phyloP scores from a whole-genome alignment of 768 basidiomycete species.

The Boletus pseudo-olivaceus region DNA sequence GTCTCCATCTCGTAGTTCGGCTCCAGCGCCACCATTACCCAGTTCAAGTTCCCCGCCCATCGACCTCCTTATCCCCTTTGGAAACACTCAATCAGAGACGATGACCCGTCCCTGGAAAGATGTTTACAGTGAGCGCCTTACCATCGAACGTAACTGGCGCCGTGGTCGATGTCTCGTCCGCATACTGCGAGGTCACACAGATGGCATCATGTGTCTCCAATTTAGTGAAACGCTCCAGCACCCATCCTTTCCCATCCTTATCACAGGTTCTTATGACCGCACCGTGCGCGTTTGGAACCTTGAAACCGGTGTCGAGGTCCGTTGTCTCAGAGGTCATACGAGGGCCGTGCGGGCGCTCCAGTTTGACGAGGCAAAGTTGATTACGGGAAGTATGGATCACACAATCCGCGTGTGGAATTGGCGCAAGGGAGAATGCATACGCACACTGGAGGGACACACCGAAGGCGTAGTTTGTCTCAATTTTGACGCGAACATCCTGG shows the following conservation, averaged over 20 bases:
- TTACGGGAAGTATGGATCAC: slow-evolving; percentile 95
- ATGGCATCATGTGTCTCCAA: slow-evolving; percentile 97
- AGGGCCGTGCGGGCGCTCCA: slow-evolving; percentile 90
- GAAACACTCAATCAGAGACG: slow-evolving; percentile 29
- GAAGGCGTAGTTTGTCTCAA: slow-evolving; percentile 89
- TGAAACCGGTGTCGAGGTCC: slow-evolving; percentile 82
- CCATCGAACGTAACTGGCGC: slow-evolving; percentile 96
- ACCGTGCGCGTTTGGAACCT: slow-evolving; percentile 96
- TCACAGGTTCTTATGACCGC: slow-evolving; percentile 96
- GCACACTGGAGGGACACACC: slow-evolving; percentile 85
- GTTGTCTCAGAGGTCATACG: slow-evolving; percentile 84
- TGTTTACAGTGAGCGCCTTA: slow-evolving; percentile 96
- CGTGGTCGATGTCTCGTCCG: slow-evolving; percentile 84
- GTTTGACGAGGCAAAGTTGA: slow-evolving; percentile 92
- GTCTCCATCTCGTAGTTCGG: slow-evolving; percentile 13
- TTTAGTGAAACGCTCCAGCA: slow-evolving; percentile 82
- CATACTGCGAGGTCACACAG: slow-evolving; percentile 87
- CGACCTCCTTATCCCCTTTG: slow-evolving; percentile 31
- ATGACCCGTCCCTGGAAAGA: slow-evolving; percentile 95
- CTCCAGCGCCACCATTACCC: slow-evolving; percentile 10
- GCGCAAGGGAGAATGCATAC: slow-evolving; percentile 83
- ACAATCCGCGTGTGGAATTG: slow-evolving; percentile 97
- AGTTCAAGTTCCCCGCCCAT: slow-evolving; percentile 3
- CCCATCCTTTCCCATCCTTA: slow-evolving; percentile 87
- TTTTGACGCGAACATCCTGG: slow-evolving; percentile 89